These are phyloP conservation scores for Lathyrus tuberosus DNA, from an alignment of 306 rosid species.

Conservation along the genomic window DNA sequence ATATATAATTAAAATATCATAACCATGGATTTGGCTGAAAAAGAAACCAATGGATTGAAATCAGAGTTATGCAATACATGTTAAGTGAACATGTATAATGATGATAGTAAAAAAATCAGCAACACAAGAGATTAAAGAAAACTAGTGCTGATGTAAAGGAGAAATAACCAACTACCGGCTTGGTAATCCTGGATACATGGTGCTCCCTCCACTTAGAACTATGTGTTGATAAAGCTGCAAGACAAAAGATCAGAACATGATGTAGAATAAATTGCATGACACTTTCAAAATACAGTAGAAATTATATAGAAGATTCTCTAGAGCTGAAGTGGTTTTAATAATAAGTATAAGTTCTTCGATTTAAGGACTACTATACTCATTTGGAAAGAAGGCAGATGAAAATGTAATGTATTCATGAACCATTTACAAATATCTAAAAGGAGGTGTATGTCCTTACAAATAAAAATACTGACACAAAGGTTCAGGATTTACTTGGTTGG, in stretches of 20 bases:
- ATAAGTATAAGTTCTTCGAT: constrained; percentile 38
- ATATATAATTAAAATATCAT: constrained; percentile 24
- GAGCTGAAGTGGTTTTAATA: constrained; percentile 25
- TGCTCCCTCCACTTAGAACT: constrained; percentile 99
- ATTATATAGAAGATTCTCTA: constrained; percentile 16
- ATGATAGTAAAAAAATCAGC: constrained; percentile 23
- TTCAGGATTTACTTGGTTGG: constrained; percentile 5
- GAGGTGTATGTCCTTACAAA: constrained; percentile 7
- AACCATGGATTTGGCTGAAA: constrained; percentile 28
- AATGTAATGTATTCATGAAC: constrained; percentile 31
- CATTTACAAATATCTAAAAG: constrained; percentile 29
- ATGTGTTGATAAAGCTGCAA: constrained; percentile 98
- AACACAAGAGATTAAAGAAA: constrained; percentile 19
- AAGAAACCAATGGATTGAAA: constrained; percentile 27
- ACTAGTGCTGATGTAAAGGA: constrained; percentile 39
- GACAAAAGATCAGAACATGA: constrained; percentile 35
- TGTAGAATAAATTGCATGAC: constrained; percentile 30
- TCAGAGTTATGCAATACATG: constrained; percentile 25
- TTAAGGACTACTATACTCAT: constrained; percentile 23
- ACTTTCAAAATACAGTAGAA: constrained; percentile 31
- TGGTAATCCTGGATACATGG: constrained; percentile 99
- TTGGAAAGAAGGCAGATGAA: constrained; percentile 1
- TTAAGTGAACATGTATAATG: constrained; percentile 16
- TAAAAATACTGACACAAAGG: constrained; percentile 12
- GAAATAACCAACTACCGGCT: constrained; percentile 75